Evolutionary conservation across 768 basidiomycete species (phyloP).

Genomic region (Termitomyces sp.): DNA sequence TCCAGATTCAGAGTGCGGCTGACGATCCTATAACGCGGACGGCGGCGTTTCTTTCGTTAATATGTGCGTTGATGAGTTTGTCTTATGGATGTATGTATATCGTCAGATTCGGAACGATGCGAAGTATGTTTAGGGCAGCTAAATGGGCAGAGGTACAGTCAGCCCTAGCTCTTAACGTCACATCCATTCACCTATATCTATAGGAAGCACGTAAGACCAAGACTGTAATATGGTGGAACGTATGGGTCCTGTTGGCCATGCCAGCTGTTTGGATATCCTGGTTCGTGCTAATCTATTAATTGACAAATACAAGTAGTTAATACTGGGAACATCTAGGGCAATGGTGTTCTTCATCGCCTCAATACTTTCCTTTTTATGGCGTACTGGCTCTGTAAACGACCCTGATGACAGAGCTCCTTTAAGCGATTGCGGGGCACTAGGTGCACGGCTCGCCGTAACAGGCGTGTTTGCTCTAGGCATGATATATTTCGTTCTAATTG

Average conservation of each 20-base stretch:
- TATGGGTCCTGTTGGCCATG: slow-evolving; percentile 59
- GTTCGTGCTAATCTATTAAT: slow-evolving; percentile 21
- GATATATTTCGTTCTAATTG: slow-evolving; percentile 55
- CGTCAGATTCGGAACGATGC: slow-evolving; percentile 66
- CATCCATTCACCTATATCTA: not conserved
- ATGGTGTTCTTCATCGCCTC: slow-evolving; percentile 60
- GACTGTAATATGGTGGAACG: slow-evolving; percentile 40
- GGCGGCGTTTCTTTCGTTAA: slow-evolving; percentile 55
- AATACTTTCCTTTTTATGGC: slow-evolving; percentile 69
- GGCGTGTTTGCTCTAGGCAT: slow-evolving; percentile 50
- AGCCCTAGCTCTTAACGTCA: not conserved
- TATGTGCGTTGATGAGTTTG: slow-evolving; percentile 65
- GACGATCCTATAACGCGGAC: slow-evolving; percentile 59
- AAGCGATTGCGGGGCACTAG: slow-evolving; percentile 32
- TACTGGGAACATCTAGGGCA: slow-evolving; percentile 33
- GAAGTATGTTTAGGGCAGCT: slow-evolving; percentile 63
- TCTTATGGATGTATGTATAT: slow-evolving; percentile 73
- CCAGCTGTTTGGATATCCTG: slow-evolving; percentile 70
- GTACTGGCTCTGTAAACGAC: slow-evolving; percentile 48
- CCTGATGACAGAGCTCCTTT: slow-evolving; percentile 29
- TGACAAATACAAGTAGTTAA: not conserved
- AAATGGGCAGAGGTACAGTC: slow-evolving; percentile 61
- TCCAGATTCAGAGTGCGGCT: slow-evolving; percentile 51
- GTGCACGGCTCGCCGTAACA: slow-evolving; percentile 51
- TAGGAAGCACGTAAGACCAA: slow-evolving; percentile 49